phyloP scores from a whole-genome alignment of 768 basidiomycete genomes.

The Panaeolus papilionaceus region DNA sequence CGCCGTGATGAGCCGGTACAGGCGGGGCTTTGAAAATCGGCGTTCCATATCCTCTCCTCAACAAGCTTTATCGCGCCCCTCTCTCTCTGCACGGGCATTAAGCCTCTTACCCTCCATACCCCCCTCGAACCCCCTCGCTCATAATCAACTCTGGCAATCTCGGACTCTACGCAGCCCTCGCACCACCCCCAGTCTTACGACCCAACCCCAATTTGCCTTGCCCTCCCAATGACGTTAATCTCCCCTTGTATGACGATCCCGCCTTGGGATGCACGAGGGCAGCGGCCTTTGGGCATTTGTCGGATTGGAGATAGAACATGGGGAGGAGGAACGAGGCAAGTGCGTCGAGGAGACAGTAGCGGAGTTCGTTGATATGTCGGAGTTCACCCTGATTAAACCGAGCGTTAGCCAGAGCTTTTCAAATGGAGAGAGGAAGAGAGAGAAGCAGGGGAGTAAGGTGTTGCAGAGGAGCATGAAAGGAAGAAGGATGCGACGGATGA shows the following conservation, averaged over 20 bases:
- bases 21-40: conserved; percentile 31
- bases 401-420: no score
- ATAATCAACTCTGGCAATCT: background rate
- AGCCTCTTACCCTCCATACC: conserved; percentile 36
- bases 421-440: no score
- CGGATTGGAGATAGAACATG: conserved; percentile 90
- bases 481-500: no score
- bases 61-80: conserved; percentile 78
- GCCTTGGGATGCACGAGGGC: conserved; percentile 86
- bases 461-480: no score
- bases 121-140: conserved; percentile 11
- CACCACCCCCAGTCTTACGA: conserved; percentile 49
- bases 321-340: conserved; percentile 85
- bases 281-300: conserved; percentile 86
- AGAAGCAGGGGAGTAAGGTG: no score
- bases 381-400: no score
- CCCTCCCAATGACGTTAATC: conserved; percentile 78
- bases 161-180: conserved; percentile 45
- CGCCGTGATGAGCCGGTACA: conserved; percentile 16
- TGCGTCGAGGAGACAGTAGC: conserved; percentile 88
- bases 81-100: conserved; percentile 47
- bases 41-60: conserved; percentile 47
- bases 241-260: conserved; percentile 89
- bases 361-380: conserved; percentile 91
- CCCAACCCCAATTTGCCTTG: conserved; percentile 26